Evolutionary conservation across 2,329 filamentous ascomycete genomes (phyloP), one percentile per base, ranked within the genome.

Genomic region (Pseudocercospora fuligena): DNA sequence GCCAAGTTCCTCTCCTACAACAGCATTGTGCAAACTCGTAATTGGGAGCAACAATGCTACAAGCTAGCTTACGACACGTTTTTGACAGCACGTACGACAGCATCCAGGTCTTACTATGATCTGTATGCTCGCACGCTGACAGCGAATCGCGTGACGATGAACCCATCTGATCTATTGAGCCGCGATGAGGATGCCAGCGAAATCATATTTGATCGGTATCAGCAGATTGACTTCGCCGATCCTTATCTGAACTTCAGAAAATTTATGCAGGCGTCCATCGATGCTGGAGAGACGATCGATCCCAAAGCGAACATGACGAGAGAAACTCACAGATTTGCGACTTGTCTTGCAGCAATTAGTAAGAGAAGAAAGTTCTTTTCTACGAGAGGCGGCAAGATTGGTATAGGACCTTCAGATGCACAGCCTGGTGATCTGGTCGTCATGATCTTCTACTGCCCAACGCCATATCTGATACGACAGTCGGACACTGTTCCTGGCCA

Each of bases 111-210:
- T 11, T 43, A 46, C 33, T 60, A 60, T n/a, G 57, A 60, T n/a
- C n/a, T 60, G 16, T 60, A 60, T 36, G 57, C 57, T 60, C 57
- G 57, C 1, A 60, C 57, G 9, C 36, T 60, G 16, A 60, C 57
- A 47, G 57, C 57, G 16, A 60, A 60, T n/a, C 57, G 57, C 21
- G 57, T 60, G 36, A 43, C 14, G 9, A n/a, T 43, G 16, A 25
- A n/a, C 12, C 46, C 46, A 9, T 21, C 23, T 1, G 19, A 49
- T 11, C 19, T 49, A 5, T 6, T 49, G 8, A 49, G 46, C 7
- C n/a, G 23, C 8, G n/a, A 21, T 21, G 46, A 49, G 19, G 21
- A 43, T 19, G 19, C 31, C 57, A 43, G 16, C 23, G 36, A 60
- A 9, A 60, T 25, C 33, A 43, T 60, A 25, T 36, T 46, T 9